Percentiles rank a stretch among this genome's conserved stretches.
Evolutionary conservation across 1,284 basidiomycete species (phyloP).

Genomic region (Bondarzewia mesenterica): DNA sequence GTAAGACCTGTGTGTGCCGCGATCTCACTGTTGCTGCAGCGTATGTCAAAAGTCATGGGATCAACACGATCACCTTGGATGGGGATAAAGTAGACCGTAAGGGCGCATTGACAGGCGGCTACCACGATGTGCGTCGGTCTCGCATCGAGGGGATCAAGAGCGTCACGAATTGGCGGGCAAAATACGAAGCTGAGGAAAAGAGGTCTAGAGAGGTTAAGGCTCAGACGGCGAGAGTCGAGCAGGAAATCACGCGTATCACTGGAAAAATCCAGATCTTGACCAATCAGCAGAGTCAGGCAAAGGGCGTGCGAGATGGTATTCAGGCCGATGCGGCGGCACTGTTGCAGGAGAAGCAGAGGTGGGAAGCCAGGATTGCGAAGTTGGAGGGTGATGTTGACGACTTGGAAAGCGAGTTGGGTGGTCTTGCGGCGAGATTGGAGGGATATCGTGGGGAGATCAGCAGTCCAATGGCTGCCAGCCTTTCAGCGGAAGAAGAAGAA

Average conservation of each 20-base stretch:
- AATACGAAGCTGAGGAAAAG: slow-evolving; percentile 60
- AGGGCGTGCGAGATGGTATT: slow-evolving; percentile 62
- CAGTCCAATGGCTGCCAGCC: slow-evolving; percentile 67
- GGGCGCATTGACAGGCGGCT: slow-evolving; percentile 93
- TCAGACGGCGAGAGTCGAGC: slow-evolving; percentile 69
- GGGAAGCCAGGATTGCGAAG: slow-evolving; percentile 53
- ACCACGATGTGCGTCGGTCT: slow-evolving; percentile 86
- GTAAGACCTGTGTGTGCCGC: slow-evolving; percentile 92
- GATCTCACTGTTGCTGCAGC: slow-evolving; percentile 89
- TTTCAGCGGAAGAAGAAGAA: slow-evolving; percentile 69
- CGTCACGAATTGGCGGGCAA: slow-evolving; percentile 72
- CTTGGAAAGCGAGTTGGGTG: slow-evolving; percentile 61
- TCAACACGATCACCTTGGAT: slow-evolving; percentile 96
- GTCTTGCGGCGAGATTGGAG: slow-evolving; percentile 48
- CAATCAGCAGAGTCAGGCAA: slow-evolving; percentile 64
- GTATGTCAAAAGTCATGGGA: slow-evolving; percentile 89
- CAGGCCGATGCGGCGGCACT: slow-evolving; percentile 57
- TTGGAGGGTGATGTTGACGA: slow-evolving; percentile 68
- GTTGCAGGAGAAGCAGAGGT: slow-evolving; percentile 64
- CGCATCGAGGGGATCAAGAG: slow-evolving; percentile 83
- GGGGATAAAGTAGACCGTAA: slow-evolving; percentile 98
- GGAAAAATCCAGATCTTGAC: slow-evolving; percentile 71
- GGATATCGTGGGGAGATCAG: slow-evolving; percentile 70
- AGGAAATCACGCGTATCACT: slow-evolving; percentile 75
- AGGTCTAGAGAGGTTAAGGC: slow-evolving; percentile 70